Evolutionary conservation across 371 early-diverging fungal genomes (phyloP).

Genomic region (Ordospora colligata): DNA sequence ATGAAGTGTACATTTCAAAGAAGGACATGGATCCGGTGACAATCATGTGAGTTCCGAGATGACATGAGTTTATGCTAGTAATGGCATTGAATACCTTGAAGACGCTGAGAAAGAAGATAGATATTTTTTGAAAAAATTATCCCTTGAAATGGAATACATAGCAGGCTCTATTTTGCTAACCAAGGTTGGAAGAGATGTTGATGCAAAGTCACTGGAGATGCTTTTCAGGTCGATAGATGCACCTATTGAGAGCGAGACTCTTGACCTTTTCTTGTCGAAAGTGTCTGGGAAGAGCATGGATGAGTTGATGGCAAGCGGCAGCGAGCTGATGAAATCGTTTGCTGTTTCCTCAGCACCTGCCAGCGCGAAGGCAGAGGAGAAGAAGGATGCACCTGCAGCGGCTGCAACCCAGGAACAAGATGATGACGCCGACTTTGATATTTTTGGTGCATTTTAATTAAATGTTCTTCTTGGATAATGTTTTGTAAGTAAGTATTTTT

Average conservation of each 20-base stretch:
- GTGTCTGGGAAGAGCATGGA: conserved; percentile 24
- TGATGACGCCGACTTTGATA: conserved; percentile 63
- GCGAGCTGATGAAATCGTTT: conserved; percentile 19
- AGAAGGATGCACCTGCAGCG: conserved; percentile 29
- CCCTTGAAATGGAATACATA: conserved; percentile 45
- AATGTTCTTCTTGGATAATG: background rate
- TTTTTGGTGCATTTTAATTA: conserved; percentile 44
- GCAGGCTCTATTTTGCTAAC: conserved; percentile 27
- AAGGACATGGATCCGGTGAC: conserved; percentile 56
- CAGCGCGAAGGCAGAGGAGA: background rate
- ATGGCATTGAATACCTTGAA: too few relatives aligned
- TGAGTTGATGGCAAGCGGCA: conserved; percentile 36
- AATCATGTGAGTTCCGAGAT: background rate
- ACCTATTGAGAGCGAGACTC: conserved; percentile 11
- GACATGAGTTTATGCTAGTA: background rate
- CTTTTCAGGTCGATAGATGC: conserved; percentile 23
- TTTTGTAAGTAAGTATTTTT: background rate
- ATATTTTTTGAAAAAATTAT: conserved; percentile 35
- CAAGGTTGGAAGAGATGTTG: conserved; percentile 10
- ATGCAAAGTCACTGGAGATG: background rate
- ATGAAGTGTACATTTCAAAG: conserved; percentile 41
- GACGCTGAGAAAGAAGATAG: too few relatives aligned
- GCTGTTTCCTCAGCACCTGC: conserved; percentile 16
- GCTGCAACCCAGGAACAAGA: conserved; percentile 3
- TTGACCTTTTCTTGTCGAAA: conserved; percentile 22